Evolutionary conservation across 257 asterid species (phyloP), one percentile per base, ranked within the genome.

Genomic region (Pogostemon cablin): DNA sequence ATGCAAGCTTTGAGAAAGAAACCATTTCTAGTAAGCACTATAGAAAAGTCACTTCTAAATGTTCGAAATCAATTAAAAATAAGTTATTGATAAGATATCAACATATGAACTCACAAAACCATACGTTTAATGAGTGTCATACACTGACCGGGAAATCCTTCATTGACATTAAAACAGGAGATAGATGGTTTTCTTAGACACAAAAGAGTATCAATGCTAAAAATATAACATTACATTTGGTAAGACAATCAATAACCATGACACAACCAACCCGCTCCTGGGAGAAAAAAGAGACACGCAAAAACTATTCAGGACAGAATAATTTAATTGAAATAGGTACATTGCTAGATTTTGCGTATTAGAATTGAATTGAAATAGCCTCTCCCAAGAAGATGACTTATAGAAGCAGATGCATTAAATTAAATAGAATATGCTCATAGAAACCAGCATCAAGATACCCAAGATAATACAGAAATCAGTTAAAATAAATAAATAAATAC

Each of bases 401-500:
- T 25, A 25, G 32, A 25, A 4, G 43, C 64, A 62, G 44, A 74
- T 4, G 55, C 42, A 46, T 3, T 38, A 48, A 43, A 50, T 52
- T 41, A 48, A 55, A 62, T 34, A 58, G 40, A 41, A 42, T 41
- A 20, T 34, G 44, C 20, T 39, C 37, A 17, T 7, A 44, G 69
- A 64, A n/a, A 53, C 37, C 54, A 68, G 65, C 66, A 69, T 68
- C 72, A 9, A 62, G 48, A 65, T 59, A 37, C 62, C 58, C 53
- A 68, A 58, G 56, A 25, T 65, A 69, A 68, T 48, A 70, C 20
- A 34, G 59, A 69, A 67, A 75, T 38, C 10, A 54, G 25, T 11
- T 50, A 4, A 11, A 63, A 41, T 4, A 49, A 48, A 70, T 53
- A 76, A 96, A 65, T 89, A 95, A 63, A 41, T 4, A 49, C 44